Evolutionary conservation across 495 filamentous ascomycete species (phyloP).

Genomic region (Hypoxylon trugodes): DNA sequence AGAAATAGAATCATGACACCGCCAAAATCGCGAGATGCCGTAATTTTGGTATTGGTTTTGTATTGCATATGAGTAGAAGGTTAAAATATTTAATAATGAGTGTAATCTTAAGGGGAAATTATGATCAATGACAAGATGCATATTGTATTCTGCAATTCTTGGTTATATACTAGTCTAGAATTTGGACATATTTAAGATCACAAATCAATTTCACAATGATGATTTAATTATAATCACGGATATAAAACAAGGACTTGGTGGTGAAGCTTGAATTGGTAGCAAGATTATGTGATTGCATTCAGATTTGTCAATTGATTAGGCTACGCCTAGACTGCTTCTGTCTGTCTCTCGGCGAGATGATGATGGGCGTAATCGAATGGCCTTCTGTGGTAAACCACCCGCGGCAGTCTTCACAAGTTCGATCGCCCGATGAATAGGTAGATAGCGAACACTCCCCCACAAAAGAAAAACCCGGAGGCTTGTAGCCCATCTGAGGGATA

Average conservation of each 20-base stretch:
- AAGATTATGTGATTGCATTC: slow-evolving; percentile 10
- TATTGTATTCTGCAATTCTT: no score
- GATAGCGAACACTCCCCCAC: slow-evolving; percentile 27
- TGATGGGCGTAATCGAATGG: slow-evolving; percentile 14
- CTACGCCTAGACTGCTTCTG: slow-evolving; percentile 22
- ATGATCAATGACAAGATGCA: no score
- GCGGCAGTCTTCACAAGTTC: slow-evolving; percentile 1
- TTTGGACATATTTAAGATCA: no score
- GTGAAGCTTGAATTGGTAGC: no score
- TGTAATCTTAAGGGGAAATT: slow-evolving; percentile 11
- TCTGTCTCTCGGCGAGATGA: slow-evolving; percentile 7
- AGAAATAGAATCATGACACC: slow-evolving; percentile 36
- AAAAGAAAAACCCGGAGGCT: slow-evolving; percentile 36
- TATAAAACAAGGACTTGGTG: no score
- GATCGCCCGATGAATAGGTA: neutral
- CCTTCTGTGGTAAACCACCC: slow-evolving; percentile 14
- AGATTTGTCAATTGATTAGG: slow-evolving; percentile 21
- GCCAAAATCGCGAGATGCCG: slow-evolving; percentile 25
- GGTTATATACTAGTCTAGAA: no score
- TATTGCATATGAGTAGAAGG: slow-evolving; percentile 8
- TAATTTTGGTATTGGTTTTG: neutral
- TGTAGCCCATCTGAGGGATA: slow-evolving; percentile 20
- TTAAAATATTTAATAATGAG: neutral
- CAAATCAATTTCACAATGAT: no score
- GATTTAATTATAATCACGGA: neutral